Base-by-base conservation (phyloP, 2,329 filamentous ascomycete genomes). In the Fusarium cyanostomum region DNA sequence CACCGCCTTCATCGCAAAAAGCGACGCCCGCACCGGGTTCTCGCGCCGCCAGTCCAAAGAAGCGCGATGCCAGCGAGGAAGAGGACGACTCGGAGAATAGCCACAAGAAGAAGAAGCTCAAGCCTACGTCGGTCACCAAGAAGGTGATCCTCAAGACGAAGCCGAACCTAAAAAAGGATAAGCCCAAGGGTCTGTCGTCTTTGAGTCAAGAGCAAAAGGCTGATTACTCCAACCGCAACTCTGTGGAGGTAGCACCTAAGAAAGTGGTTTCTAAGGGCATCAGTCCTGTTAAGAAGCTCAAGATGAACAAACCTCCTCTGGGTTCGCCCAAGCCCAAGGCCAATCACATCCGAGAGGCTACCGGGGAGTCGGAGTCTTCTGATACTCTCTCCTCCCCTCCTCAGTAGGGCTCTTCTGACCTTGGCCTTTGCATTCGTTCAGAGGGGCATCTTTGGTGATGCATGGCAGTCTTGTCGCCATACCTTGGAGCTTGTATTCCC, bases 1-100 rank as follows among this genome's bases (percentile, higher is more conserved):
- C 86, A 37, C 86, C 86, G 9, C 86, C 86, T 13, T 83, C 83
- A 27, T 89, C 86, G 63, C 86, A 88, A 69, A 88, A 87, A 70
- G 84, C 83, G 33, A 89, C 87, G 2, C 86, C 87, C 2, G 75
- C 77, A 13, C 83, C 86, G 2, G 80, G 78, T 8, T 86, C 84
- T 11, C 79, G 83, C 49, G 83, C 81, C 16, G 75, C 75, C 21
- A 87, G 84, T 62, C 85, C 84, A 5, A 81, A 82, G 67, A 87
- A 87, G 73, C 81, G 85, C 21, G 84, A 86, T 50, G 81, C 77
- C 38, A 84, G 84, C 59, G 82, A 85, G 44, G 84, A 86, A 24
- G 84, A 84, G 39, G 82, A 80, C 26, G 82, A 83, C 24, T 81
- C 82, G 13, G 82, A 84, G 57, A 75, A 79, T 27, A 77, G 74